Base-by-base conservation (phyloP, 768 basidiomycete species). In the Myochromella boudieri region DNA sequence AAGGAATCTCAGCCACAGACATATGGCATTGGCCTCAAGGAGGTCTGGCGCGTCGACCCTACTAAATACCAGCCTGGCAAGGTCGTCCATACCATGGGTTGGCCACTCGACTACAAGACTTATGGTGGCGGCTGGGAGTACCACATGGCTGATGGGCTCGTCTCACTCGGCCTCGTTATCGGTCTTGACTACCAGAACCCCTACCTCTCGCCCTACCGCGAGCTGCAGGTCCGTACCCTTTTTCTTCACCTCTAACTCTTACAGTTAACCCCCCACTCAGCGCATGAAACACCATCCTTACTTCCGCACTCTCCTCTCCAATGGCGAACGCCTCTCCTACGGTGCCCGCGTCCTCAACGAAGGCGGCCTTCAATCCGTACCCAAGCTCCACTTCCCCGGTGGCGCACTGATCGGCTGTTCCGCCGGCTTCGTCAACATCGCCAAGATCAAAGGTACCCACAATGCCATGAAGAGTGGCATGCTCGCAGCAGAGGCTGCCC, bases 401-500 rank as follows among this genome's bases (percentile, higher is more conserved):
- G 95, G 95, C 1, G 95, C 94, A 1, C 70, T 98, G 21, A 82
- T 99, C 29, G 97, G 95, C 0, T 97, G 95, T 68, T 87, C 92
- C 0, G 97, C 95, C 1, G 95, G 95, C 10, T 94, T 98, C 64
- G 79, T 99, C 50, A 98, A 98, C 68, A 79, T 97, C 9, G 87
- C 95, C 11, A 98, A 97, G 69, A 98, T 99, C 68, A 98, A 98
- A 63, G 95, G 95, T 11, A 95, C 95, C 0, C 97, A 98, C 63
- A 98, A 95, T 49, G 94, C 95, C 2, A 98, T 99, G 97, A 95
- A 98, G 76, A 91, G 87, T 28, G 97, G 97, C 22, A 97, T 97
- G 87, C 75, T 98, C 15, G 95, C 94, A 22, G 95, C 92, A 1
- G 95, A 99, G 63, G 77, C 89, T 0, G 91, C 91, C 0, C 93